Base-by-base conservation (phyloP, 345 rosid genomes). In the Alliaria petiolata region DNA sequence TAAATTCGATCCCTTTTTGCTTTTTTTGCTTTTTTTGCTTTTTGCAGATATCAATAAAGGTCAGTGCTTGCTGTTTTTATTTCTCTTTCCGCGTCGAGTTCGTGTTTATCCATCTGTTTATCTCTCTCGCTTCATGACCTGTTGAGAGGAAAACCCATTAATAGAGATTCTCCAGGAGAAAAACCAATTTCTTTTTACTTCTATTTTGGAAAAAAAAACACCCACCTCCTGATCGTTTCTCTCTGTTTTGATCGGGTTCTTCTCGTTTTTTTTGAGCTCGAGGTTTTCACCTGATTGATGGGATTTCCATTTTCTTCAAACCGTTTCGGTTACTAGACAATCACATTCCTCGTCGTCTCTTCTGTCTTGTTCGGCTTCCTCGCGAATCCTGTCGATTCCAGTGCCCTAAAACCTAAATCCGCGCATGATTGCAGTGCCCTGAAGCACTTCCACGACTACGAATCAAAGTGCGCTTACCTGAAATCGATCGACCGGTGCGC, bases 391-490 rank as follows among this genome's bases (percentile, higher is more conserved):
- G 76, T 65, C 35, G 68, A 42, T 71, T 58, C 75, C 20, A 77
- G 65, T 52, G 76, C 17, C 45, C 8, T 71, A 11, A 22, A 12
- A 7, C 73, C 61, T 15, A 77, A 58, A 58, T 44, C 80, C 1
- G 77, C 57, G 50, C 76, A 60, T 45, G 77, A 53, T 19, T 77
- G 80, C 8, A 71, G 73, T 59, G 72, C 72, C n/a, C 20, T 77
- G 13, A 71, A 65, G 3, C 67, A 77, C 69, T 77, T 77, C 3
- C 67, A 65, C 2, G 92, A 86, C 75, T 73, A 81, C 69, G 55
- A 66, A 39, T 69, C 86, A 31, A 87, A 79, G 81, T 93, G 99
- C 60, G n/a, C 46, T 45, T 93, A 91, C 67, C 74, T 91, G 45
- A 78, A 60, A 72, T 71, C 91, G 3, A 81, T 85, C 22, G 64